phyloP scores from a whole-genome alignment of 495 filamentous ascomycete genomes.

The Xylaria palmicola region DNA sequence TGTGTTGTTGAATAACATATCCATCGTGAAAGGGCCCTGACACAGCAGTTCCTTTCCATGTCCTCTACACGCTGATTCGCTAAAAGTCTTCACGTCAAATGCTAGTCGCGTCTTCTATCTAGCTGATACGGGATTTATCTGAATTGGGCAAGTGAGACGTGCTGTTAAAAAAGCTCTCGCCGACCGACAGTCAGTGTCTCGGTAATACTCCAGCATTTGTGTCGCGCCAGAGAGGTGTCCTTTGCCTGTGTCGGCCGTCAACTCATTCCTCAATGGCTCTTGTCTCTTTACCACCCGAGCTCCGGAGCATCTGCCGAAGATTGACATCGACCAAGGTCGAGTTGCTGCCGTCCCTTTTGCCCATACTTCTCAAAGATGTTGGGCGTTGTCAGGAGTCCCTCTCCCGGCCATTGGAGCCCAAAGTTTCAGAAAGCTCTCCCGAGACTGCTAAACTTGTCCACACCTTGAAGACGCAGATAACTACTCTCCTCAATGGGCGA shows the following conservation, averaged over 20 bases:
- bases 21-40: too few species aligned
- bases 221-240: background rate
- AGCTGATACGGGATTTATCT: too few species aligned
- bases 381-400: constrained; percentile 59
- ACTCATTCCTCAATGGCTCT: constrained; percentile 20
- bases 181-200: background rate
- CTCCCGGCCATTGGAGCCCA: constrained; percentile 47
- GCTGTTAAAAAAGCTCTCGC: background rate
- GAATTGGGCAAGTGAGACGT: too few species aligned
- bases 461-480: constrained; percentile 75
- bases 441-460: constrained; percentile 67
- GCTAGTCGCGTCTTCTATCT: too few species aligned
- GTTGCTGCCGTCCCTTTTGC: constrained; percentile 62
- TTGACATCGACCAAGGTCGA: constrained; percentile 61
- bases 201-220: background rate
- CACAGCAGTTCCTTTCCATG: too few species aligned
- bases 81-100: too few species aligned
- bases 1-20: background rate
- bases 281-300: constrained; percentile 40
- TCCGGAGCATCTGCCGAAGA: constrained; percentile 66
- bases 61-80: too few species aligned
- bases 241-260: background rate
- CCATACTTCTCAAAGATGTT: constrained; percentile 60
- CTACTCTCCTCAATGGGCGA: constrained; percentile 70
- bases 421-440: constrained; percentile 53